phyloP scores from a whole-genome alignment of 495 filamentous ascomycete genomes.

The Cercophora sp. region DNA sequence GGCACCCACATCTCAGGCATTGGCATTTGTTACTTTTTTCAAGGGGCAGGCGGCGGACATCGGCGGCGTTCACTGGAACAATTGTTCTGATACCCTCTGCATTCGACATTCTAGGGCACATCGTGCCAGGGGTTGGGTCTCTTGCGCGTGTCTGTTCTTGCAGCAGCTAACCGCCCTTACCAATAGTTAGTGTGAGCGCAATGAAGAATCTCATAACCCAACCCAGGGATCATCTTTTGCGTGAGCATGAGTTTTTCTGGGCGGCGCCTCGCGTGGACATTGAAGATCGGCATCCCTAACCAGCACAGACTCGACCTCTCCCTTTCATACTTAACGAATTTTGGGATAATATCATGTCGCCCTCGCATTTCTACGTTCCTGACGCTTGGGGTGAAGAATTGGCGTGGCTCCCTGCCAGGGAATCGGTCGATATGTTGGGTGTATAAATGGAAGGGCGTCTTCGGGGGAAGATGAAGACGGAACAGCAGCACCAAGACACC shows the following conservation, averaged over 20 bases:
- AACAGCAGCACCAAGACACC: slow-evolving; percentile 1
- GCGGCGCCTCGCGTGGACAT: too few relatives aligned
- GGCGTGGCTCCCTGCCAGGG: not conserved
- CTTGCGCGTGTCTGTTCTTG: too few relatives aligned
- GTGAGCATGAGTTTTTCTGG: not conserved
- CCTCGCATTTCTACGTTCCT: slow-evolving; percentile 1
- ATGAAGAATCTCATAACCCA: not conserved
- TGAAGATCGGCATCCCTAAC: not conserved
- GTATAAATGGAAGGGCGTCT: not conserved
- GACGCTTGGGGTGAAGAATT: not conserved
- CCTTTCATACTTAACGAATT: not conserved
- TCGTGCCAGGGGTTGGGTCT: slow-evolving; percentile 14
- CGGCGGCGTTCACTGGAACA: slow-evolving; percentile 29
- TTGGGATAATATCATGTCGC: not conserved
- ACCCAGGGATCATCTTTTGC: not conserved
- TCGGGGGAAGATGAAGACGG: not conserved
- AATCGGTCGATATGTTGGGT: not conserved
- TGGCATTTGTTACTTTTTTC: slow-evolving; percentile 18
- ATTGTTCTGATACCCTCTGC: slow-evolving; percentile 33
- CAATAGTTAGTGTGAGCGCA: slow-evolving; percentile 1
- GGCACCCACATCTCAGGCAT: not conserved
- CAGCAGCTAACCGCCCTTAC: too few relatives aligned
- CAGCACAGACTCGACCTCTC: not conserved
- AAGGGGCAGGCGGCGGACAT: slow-evolving; percentile 13
- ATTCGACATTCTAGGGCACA: slow-evolving; percentile 22